Conservation (phyloP, 1,284 basidiomycete species). For the Ustilago trichophora region DNA sequence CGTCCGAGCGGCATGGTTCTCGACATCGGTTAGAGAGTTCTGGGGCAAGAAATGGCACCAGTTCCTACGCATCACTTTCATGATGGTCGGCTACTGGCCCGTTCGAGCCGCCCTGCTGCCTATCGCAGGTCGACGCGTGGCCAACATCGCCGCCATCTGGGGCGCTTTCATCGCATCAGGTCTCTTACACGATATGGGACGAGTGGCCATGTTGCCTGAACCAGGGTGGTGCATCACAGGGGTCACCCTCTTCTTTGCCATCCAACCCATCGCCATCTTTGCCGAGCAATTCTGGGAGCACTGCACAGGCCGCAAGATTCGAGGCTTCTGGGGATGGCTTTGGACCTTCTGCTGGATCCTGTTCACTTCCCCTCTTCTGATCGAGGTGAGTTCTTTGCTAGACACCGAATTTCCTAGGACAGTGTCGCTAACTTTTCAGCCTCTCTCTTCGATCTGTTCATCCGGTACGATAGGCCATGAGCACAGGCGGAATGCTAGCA, state of each 20-base stretch:
- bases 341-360: slow-evolving; percentile 23
- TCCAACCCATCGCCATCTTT: slow-evolving; percentile 24
- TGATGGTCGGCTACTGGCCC: slow-evolving; percentile 26
- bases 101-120: background rate
- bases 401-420: no score
- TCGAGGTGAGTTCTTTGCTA: slow-evolving; percentile 17
- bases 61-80: slow-evolving; percentile 25
- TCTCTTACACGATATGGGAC: slow-evolving; percentile 32
- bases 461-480: slow-evolving; percentile 1
- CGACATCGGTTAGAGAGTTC: slow-evolving; percentile 24
- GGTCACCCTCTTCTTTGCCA: slow-evolving; percentile 19
- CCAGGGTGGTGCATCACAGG: slow-evolving; percentile 2
- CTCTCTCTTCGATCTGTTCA: no score
- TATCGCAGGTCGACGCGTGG: slow-evolving; percentile 5
- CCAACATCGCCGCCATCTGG: slow-evolving; percentile 12
- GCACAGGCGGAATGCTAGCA: slow-evolving; percentile 5
- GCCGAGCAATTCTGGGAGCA: slow-evolving; percentile 20
- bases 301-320: slow-evolving; percentile 6
- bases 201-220: slow-evolving; percentile 7
- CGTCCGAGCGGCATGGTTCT: slow-evolving; percentile 6
- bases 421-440: no score
- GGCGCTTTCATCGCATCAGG: slow-evolving; percentile 33
- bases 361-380: slow-evolving; percentile 7
- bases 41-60: slow-evolving; percentile 47
- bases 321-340: slow-evolving; percentile 26